These are phyloP conservation scores for Saccharomyces hybrid DNA, from an alignment of 1,139 yeast species.

Conservation along the genomic window DNA sequence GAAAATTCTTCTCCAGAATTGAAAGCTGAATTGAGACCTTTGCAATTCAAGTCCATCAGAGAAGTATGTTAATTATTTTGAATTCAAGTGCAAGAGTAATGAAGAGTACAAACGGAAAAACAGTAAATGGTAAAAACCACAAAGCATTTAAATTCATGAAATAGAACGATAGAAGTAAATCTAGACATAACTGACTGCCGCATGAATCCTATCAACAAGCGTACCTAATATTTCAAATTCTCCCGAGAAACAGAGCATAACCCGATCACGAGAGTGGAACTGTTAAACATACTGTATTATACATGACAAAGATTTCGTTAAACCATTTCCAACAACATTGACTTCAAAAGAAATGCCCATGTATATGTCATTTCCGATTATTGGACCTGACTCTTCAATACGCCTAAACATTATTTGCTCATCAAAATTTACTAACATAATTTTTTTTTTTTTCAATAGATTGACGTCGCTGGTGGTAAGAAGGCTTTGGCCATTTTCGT, in stretches of 20 bases:
- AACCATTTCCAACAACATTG: not conserved
- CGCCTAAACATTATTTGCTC: not conserved
- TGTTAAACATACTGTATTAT: not conserved
- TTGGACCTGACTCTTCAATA: not conserved
- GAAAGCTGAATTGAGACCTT: slow-evolving; percentile 96
- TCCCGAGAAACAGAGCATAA: not conserved
- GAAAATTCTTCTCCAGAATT: slow-evolving; percentile 90
- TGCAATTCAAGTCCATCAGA: slow-evolving; percentile 97
- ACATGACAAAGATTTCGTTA: not conserved
- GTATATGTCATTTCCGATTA: not conserved
- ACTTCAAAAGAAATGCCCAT: not conserved
- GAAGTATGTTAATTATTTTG: slow-evolving; percentile 46
- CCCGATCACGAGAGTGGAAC: not conserved
- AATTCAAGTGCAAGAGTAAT: not conserved
- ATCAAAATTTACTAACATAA: not conserved
- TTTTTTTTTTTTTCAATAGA: slow-evolving; percentile 28
- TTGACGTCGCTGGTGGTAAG: slow-evolving; percentile 97
- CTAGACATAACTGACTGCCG: not conserved
- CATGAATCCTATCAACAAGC: not conserved
- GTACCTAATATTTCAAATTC: not conserved
- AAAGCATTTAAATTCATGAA: not conserved
- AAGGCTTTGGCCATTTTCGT: slow-evolving; percentile 97
- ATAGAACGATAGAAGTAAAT: not conserved
- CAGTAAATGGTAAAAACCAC: not conserved
- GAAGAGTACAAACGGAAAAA: not conserved